Percentiles rank a stretch among this genome's conserved stretches.
phyloP scores from a whole-genome alignment of 208 protist species.

The Lotmaria passim region DNA sequence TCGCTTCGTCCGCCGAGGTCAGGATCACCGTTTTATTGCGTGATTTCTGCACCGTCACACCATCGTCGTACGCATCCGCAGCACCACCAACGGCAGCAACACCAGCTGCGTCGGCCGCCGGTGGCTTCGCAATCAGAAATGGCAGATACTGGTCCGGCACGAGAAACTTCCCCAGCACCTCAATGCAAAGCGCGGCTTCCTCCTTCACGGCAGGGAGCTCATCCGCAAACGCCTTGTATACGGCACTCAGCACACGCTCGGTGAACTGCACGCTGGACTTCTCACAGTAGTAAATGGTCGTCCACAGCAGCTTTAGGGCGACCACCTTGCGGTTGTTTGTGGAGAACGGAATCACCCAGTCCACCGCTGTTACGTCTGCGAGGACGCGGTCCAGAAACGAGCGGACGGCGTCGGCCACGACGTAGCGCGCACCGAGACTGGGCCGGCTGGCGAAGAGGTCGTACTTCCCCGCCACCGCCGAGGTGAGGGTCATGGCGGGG shows the following conservation, averaged over 20 bases:
- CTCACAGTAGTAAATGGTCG: constrained; percentile 79
- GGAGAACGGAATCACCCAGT: constrained; percentile 90
- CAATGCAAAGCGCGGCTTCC: constrained; percentile 76
- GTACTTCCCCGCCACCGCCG: constrained; percentile 19
- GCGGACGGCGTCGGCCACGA: constrained; percentile 75
- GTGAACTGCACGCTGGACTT: constrained; percentile 83
- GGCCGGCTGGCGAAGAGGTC: constrained; percentile 63
- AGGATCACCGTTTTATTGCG: constrained; percentile 71
- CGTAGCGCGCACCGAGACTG: constrained; percentile 76
- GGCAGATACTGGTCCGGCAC: constrained; percentile 90
- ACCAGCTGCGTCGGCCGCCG: background rate
- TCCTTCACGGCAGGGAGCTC: constrained; percentile 71
- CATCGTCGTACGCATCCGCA: constrained; percentile 43
- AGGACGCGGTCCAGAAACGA: constrained; percentile 72
- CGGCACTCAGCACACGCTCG: constrained; percentile 76
- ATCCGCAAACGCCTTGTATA: constrained; percentile 88
- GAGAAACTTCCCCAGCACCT: constrained; percentile 87
- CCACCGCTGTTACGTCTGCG: constrained; percentile 74
- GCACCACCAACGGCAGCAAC: background rate
- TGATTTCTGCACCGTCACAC: constrained; percentile 43
- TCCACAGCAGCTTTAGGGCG: constrained; percentile 81
- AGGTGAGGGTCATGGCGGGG: constrained; percentile 58
- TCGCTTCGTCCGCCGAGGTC: constrained; percentile 43
- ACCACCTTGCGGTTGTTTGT: constrained; percentile 85
- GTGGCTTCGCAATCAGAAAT: constrained; percentile 71